phyloP scores from a whole-genome alignment of 129 eudicot genomes.

The Saposhnikovia divaricata region DNA sequence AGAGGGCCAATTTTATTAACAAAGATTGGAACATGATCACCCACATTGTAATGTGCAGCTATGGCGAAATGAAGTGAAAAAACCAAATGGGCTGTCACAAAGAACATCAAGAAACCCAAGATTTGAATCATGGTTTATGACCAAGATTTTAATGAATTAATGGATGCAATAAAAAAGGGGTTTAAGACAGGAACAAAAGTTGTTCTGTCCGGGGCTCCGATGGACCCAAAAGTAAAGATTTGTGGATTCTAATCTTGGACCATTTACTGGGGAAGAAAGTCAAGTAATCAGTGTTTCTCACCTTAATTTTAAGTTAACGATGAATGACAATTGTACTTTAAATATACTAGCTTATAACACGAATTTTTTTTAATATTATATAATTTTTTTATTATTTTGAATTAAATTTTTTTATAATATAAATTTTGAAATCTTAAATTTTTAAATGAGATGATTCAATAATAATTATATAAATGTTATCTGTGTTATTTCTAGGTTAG shows the following conservation, averaged over 20 bases:
- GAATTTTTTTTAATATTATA: too few species aligned
- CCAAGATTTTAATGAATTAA: background rate
- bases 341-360: too few species aligned
- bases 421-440: too few species aligned
- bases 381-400: too few species aligned
- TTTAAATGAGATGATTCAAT: too few species aligned
- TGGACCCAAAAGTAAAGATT: background rate
- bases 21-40: constrained; percentile 61
- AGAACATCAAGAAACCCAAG: background rate
- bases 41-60: constrained; percentile 62
- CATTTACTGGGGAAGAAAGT: background rate
- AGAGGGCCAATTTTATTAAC: constrained; percentile 81
- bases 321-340: too few species aligned
- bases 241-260: background rate
- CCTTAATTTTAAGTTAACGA: too few species aligned
- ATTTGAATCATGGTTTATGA: constrained; percentile 6
- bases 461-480: too few species aligned
- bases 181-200: background rate
- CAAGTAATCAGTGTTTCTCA: background rate
- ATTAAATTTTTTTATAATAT: too few species aligned
- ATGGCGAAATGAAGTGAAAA: constrained; percentile 19
- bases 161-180: background rate
- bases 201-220: background rate
- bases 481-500: too few species aligned
- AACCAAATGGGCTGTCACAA: constrained; percentile 12